Evolutionary conservation across 106 monocot genomes (phyloP).

Genomic region (Acorus calamus): DNA sequence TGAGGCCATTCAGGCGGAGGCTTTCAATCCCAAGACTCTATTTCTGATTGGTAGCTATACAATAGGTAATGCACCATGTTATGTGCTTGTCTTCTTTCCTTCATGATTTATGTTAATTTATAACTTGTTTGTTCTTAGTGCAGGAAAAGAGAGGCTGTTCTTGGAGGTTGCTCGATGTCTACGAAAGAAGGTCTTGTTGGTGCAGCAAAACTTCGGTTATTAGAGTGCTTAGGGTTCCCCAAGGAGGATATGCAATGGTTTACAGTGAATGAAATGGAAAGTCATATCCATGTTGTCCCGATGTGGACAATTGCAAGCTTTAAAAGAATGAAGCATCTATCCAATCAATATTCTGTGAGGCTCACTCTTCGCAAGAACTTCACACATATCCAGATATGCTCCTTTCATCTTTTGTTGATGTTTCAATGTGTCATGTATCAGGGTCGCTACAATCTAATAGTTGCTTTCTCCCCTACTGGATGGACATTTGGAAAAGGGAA

Average conservation of each 20-base stretch:
- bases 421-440: neutral
- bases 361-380: neutral
- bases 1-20: slow-evolving; percentile 97
- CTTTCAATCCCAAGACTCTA: slow-evolving; percentile 92
- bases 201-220: slow-evolving; percentile 53
- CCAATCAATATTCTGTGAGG: slow-evolving; percentile 74
- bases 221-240: slow-evolving; percentile 60
- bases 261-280: slow-evolving; percentile 79
- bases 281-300: slow-evolving; percentile 90
- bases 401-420: neutral
- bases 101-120: neutral
- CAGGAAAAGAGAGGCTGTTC: slow-evolving; percentile 92
- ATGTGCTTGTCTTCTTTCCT: neutral
- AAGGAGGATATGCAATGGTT: slow-evolving; percentile 89
- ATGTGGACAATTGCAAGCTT: slow-evolving; percentile 98
- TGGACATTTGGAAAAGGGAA: slow-evolving; percentile 92
- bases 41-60: slow-evolving; percentile 95
- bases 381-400: neutral
- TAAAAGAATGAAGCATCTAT: slow-evolving; percentile 84
- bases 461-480: slow-evolving; percentile 95
- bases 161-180: slow-evolving; percentile 70
- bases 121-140: neutral
- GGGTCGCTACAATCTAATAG: slow-evolving; percentile 76
- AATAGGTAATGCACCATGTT: slow-evolving; percentile 43
- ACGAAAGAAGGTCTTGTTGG: slow-evolving; percentile 78